phyloP scores from a whole-genome alignment of 2,329 filamentous ascomycete species.

The Epichloe glyceriae region DNA sequence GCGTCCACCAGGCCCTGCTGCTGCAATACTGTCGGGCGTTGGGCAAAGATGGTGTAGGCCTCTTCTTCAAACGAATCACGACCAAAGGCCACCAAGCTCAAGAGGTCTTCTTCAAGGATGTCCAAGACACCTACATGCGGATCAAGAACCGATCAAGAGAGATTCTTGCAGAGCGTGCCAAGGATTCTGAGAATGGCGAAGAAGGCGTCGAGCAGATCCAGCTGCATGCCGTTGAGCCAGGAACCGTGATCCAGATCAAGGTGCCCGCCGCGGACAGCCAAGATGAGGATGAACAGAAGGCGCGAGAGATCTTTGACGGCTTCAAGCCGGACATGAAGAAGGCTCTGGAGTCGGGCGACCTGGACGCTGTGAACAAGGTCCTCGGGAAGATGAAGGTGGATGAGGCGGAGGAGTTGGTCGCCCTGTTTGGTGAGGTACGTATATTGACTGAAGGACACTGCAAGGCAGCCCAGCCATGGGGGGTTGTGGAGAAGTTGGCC shows the following conservation, averaged over 20 bases:
- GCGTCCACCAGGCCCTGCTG: conserved; percentile 83
- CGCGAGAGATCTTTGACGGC: conserved; percentile 64
- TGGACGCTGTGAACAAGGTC: conserved; percentile 50
- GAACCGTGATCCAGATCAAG: conserved; percentile 78
- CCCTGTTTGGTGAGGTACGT: conserved; percentile 58
- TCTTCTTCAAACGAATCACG: conserved; percentile 96
- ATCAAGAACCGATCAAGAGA: conserved; percentile 69
- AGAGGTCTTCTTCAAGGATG: conserved; percentile 85
- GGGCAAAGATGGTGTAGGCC: conserved; percentile 70
- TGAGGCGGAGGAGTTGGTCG: conserved; percentile 76
- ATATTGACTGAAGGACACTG: background rate
- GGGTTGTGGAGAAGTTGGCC: background rate
- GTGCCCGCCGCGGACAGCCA: conserved; percentile 59
- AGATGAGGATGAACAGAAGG: conserved; percentile 49
- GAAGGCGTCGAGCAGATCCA: conserved; percentile 83
- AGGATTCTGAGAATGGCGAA: conserved; percentile 24
- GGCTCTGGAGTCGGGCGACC: conserved; percentile 74
- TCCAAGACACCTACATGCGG: conserved; percentile 71
- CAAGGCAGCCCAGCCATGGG: background rate
- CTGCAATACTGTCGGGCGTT: conserved; percentile 90
- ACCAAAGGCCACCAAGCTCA: conserved; percentile 81
- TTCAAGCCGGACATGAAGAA: conserved; percentile 72
- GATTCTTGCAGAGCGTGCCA: conserved; percentile 44
- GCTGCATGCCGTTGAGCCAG: conserved; percentile 87
- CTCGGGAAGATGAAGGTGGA: conserved; percentile 79